phyloP scores from a whole-genome alignment of 2,329 filamentous ascomycete genomes.

The Aspergillus glaucus region DNA sequence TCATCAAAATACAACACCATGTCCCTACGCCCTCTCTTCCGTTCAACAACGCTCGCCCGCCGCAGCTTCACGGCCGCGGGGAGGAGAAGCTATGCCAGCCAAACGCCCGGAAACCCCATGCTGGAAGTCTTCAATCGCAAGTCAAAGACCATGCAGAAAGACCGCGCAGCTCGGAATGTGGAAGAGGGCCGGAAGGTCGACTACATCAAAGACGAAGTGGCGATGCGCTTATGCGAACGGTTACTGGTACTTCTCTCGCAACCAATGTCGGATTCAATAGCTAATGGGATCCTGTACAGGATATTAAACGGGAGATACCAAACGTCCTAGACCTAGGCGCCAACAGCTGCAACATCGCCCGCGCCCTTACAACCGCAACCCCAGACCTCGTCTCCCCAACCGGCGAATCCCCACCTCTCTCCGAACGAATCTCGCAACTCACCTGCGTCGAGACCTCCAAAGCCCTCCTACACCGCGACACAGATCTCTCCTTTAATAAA shows the following conservation, averaged over 20 bases:
- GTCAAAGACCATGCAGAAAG: constrained; percentile 85
- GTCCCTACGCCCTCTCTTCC: constrained; percentile 17
- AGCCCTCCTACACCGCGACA: constrained; percentile 73
- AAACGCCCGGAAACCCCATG: constrained; percentile 67
- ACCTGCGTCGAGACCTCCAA: constrained; percentile 77
- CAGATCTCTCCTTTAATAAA: constrained; percentile 58
- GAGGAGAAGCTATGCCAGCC: constrained; percentile 63
- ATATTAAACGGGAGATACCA: constrained; percentile 84
- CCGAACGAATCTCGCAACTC: constrained; percentile 65
- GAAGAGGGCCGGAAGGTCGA: constrained; percentile 73
- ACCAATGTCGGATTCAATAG: not conserved
- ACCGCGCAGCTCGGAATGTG: constrained; percentile 67
- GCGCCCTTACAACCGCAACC: constrained; percentile 65
- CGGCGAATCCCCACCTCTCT: constrained; percentile 48
- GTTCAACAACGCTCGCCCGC: constrained; percentile 11
- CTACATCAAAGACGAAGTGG: constrained; percentile 91
- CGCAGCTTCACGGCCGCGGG: constrained; percentile 9
- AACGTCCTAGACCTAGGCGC: constrained; percentile 86
- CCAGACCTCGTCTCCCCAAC: constrained; percentile 50
- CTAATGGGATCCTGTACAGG: constrained; percentile 43
- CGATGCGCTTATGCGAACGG: constrained; percentile 73
- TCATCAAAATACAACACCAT: constrained; percentile 9
- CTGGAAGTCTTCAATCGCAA: constrained; percentile 87
- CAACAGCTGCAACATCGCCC: constrained; percentile 90
- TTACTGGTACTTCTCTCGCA: constrained; percentile 58